These are phyloP conservation scores for Aspergillus sclerotioniger DNA, from an alignment of 495 filamentous ascomycete genomes.

Conservation along the genomic window DNA sequence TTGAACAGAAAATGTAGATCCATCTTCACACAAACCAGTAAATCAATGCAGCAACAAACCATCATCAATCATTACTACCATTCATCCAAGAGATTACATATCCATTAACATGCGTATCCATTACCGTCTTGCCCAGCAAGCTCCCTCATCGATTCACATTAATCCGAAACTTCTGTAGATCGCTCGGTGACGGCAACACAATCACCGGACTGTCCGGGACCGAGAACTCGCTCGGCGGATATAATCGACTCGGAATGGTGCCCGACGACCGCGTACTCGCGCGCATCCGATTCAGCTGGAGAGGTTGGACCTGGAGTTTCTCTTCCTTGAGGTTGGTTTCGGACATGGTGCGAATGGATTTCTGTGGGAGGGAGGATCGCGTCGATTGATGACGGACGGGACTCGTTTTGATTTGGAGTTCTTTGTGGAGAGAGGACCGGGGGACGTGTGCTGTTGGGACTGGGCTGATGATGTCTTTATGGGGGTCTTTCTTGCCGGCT, in stretches of 20 bases:
- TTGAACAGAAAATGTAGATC: too few species aligned
- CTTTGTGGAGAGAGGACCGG: not conserved
- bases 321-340: not conserved
- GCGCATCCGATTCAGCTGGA: not conserved
- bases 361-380: not conserved
- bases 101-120: not conserved
- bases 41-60: too few species aligned
- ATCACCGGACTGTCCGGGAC: slow-evolving; percentile 2
- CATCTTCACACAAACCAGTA: too few species aligned
- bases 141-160: not conserved
- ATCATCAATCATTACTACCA: too few species aligned
- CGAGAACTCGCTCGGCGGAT: not conserved
- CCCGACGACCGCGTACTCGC: not conserved
- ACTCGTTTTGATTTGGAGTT: not conserved
- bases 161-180: slow-evolving; percentile 1
- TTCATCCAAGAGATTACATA: too few species aligned
- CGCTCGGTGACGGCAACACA: not conserved
- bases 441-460: not conserved
- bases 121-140: not conserved
- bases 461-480: not conserved
- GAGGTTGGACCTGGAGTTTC: not conserved
- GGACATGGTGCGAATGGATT: not conserved
- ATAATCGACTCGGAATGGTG: not conserved
- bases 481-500: not conserved
- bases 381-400: not conserved